phyloP scores from a whole-genome alignment of 768 basidiomycete species.

The Boletus reticuloceps region DNA sequence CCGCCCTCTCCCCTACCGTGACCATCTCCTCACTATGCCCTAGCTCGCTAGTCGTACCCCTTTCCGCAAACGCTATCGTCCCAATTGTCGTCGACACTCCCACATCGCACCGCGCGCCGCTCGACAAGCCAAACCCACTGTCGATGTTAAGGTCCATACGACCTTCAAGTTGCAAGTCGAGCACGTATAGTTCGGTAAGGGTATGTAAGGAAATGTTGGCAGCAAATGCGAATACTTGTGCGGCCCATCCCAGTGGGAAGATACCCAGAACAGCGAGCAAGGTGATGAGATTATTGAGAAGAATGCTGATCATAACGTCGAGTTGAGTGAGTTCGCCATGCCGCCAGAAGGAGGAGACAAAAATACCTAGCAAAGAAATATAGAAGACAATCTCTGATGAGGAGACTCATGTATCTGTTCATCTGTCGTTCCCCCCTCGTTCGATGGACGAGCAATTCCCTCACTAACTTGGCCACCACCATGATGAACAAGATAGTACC shows the following conservation, averaged over 20 bases:
- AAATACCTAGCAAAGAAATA: not conserved
- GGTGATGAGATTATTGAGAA: not conserved
- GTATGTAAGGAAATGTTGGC: not conserved
- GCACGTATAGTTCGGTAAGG: not conserved
- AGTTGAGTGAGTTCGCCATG: not conserved
- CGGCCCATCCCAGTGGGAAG: not conserved
- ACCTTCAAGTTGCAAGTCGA: not conserved
- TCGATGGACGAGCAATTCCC: not conserved
- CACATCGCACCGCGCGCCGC: too few relatives aligned
- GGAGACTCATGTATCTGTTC: not conserved
- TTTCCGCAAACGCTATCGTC: not conserved
- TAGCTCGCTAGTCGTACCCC: too few relatives aligned
- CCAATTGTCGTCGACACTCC: not conserved
- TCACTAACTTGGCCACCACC: not conserved
- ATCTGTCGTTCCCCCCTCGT: not conserved
- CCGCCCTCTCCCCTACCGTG: too few relatives aligned
- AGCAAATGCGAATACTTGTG: not conserved
- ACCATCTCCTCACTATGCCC: too few relatives aligned
- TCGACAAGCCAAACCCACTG: not conserved
- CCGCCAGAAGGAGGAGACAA: not conserved
- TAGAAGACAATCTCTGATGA: not conserved
- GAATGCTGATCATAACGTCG: not conserved
- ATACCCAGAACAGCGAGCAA: not conserved
- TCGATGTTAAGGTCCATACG: not conserved
- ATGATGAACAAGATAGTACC: not conserved